Conservation (phyloP, 768 basidiomycete genomes). For the Boletus edulis region DNA sequence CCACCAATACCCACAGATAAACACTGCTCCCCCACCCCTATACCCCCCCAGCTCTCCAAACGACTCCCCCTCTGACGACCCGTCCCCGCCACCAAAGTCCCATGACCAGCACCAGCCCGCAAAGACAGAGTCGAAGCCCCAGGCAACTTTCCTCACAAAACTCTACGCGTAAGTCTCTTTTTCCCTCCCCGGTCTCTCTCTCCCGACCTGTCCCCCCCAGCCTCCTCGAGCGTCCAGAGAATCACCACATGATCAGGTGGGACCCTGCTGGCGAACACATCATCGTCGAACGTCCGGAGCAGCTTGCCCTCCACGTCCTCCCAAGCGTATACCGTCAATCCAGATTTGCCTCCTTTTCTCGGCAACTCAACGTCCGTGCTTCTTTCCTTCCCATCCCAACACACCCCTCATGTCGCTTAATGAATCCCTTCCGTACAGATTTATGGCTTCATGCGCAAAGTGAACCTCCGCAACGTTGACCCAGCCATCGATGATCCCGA, state of each 20-base stretch:
- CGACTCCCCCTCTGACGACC: constrained; percentile 46
- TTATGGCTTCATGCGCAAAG: constrained; percentile 98
- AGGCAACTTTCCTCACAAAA: constrained; percentile 96
- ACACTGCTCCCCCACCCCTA: constrained; percentile 31
- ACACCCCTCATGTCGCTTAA: constrained; percentile 22
- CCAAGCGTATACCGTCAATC: constrained; percentile 95
- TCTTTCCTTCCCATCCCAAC: constrained; percentile 27
- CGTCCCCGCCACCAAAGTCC: constrained; percentile 38
- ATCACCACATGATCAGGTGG: constrained; percentile 97
- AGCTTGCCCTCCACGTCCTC: constrained; percentile 90
- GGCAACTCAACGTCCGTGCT: constrained; percentile 88
- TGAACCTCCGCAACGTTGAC: constrained; percentile 93
- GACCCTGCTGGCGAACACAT: constrained; percentile 91
- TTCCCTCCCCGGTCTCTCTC: constrained; percentile 8
- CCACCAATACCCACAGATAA: constrained; percentile 35
- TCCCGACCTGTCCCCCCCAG: constrained; percentile 39
- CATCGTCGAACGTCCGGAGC: constrained; percentile 92
- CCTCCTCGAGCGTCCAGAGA: constrained; percentile 86
- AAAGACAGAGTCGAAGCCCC: constrained; percentile 77
- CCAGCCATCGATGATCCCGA: constrained; percentile 94
- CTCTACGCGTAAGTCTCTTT: constrained; percentile 79
- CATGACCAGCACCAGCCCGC: constrained; percentile 48
- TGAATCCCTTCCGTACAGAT: constrained; percentile 53
- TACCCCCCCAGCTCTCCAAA: constrained; percentile 36
- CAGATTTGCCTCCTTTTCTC: constrained; percentile 94